phyloP scores from a whole-genome alignment of 169 alveolate species.

The Plasmodium relictum region DNA sequence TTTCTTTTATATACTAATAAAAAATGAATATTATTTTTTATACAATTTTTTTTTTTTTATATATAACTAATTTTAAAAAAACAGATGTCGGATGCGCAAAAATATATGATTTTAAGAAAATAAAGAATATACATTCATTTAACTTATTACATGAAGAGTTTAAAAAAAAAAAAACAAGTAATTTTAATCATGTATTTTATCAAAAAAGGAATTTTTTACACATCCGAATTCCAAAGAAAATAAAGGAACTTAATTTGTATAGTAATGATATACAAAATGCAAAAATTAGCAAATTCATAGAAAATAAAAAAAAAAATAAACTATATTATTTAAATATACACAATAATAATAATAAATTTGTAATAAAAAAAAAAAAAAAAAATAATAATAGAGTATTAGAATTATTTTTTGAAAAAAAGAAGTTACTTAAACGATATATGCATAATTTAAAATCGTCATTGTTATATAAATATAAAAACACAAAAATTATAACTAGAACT shows the following conservation, averaged over 20 bases:
- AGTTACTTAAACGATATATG: conserved; percentile 21
- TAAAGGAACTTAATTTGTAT: not conserved
- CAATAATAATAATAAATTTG: conserved; percentile 17
- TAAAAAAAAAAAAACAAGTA: conserved; percentile 6
- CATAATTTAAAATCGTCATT: conserved; percentile 46
- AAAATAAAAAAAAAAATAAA: conserved; percentile 54
- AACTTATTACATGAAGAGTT: conserved; percentile 7
- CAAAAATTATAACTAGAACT: conserved; percentile 50
- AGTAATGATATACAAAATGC: conserved; percentile 32
- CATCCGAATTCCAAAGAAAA: conserved; percentile 43
- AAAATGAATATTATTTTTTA: conserved; percentile 35
- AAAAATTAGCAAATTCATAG: conserved; percentile 26
- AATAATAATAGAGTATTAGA: conserved; percentile 23
- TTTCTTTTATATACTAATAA: not conserved
- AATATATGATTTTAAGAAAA: conserved; percentile 23
- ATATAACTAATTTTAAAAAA: conserved; percentile 8
- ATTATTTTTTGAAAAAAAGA: conserved; percentile 14
- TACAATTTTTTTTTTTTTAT: conserved; percentile 20
- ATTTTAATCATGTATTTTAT: conserved; percentile 21
- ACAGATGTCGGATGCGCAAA: conserved; percentile 17
- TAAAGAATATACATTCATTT: conserved; percentile 6
- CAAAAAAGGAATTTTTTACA: conserved; percentile 33
- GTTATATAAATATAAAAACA: conserved; percentile 32
- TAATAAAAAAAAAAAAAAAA: conserved; percentile 17
- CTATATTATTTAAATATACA: conserved; percentile 50